Conservation (phyloP, 129 eudicot genomes). For the Glebionis coronaria region DNA sequence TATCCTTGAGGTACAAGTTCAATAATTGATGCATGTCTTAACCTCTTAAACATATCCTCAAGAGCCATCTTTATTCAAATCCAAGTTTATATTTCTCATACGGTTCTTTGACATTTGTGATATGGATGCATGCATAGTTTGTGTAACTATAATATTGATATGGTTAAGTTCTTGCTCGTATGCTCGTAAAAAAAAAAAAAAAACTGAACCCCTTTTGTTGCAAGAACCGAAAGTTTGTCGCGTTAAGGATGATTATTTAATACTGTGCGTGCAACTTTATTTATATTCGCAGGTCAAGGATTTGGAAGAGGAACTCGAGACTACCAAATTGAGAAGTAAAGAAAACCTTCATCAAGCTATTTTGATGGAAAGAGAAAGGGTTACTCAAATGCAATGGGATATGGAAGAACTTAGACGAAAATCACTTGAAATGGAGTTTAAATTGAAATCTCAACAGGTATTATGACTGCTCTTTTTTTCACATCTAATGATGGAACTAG, state of each 20-base stretch:
- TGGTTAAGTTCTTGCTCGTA: conserved; percentile 46
- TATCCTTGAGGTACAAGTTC: too few species aligned
- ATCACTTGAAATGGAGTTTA: conserved; percentile 79
- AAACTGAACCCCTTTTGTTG: too few species aligned
- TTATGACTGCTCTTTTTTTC: not conserved
- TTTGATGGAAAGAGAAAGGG: conserved; percentile 72
- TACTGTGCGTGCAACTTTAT: conserved; percentile 1
- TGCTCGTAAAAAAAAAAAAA: too few species aligned
- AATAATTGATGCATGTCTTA: too few species aligned
- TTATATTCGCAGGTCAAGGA: conserved; percentile 68
- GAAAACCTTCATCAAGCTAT: conserved; percentile 95
- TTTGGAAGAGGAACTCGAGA: conserved; percentile 95
- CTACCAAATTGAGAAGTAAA: conserved; percentile 75
- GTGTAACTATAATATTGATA: not conserved
- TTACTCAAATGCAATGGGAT: conserved; percentile 98
- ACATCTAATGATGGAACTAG: not conserved
- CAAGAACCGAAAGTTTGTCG: conserved; percentile 6
- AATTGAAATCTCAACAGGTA: conserved; percentile 73
- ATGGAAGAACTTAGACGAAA: conserved; percentile 91
- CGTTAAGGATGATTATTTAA: conserved; percentile 1
- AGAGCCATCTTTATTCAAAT: too few species aligned
- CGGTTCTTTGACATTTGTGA: not conserved
- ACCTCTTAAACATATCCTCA: too few species aligned
- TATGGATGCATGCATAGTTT: not conserved
- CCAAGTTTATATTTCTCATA: not conserved